These are phyloP conservation scores for Mallotus nudiflorus DNA, from an alignment of 345 rosid species.

Conservation along the genomic window DNA sequence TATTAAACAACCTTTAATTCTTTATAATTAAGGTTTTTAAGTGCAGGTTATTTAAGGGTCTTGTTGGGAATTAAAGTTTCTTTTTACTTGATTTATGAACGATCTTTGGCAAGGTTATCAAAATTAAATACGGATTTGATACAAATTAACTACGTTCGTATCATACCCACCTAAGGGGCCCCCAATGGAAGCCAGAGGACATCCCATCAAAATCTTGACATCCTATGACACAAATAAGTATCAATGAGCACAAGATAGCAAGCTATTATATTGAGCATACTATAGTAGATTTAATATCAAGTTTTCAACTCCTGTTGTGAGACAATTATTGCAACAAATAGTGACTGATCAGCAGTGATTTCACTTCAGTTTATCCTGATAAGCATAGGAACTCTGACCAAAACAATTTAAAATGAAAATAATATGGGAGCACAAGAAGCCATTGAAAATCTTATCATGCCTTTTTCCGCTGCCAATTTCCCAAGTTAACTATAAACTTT, in stretches of 20 bases:
- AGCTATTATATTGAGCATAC: too few species aligned
- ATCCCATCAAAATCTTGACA: constrained; percentile 88
- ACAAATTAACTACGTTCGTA: too few species aligned
- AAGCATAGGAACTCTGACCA: neutral
- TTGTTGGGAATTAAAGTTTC: too few species aligned
- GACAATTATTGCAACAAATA: neutral
- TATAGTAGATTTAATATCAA: neutral
- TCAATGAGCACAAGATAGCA: too few species aligned
- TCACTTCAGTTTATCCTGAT: neutral
- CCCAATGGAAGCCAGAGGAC: constrained; percentile 87
- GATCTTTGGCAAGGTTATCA: too few species aligned
- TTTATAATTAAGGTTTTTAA: too few species aligned
- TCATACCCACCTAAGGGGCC: constrained; percentile 75
- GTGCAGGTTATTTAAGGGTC: too few species aligned
- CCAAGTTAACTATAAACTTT: neutral
- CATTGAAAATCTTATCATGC: neutral
- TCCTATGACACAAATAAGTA: constrained; percentile 38
- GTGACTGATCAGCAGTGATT: neutral
- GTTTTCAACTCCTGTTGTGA: neutral
- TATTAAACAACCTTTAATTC: too few species aligned
- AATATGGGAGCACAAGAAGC: neutral
- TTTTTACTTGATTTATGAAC: too few species aligned
- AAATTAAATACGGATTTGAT: too few species aligned
- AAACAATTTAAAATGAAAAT: too few species aligned
- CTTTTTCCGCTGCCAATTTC: neutral